phyloP scores from a whole-genome alignment of 2,329 filamentous ascomycete species.

The Plectosphaerella plurivora region DNA sequence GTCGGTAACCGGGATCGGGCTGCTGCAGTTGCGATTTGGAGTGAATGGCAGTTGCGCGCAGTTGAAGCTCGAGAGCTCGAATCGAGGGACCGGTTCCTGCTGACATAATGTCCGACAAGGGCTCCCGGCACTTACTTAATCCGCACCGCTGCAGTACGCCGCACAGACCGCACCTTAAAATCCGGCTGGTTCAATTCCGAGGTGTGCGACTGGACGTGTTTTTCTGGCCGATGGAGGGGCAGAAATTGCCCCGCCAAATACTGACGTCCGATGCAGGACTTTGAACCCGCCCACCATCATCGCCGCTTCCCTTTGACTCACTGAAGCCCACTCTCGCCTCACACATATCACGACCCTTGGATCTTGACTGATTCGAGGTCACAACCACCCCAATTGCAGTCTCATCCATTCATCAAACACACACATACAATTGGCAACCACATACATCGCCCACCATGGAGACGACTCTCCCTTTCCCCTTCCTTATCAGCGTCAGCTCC shows the following conservation, averaged over 20 bases:
- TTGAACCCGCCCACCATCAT: conserved; percentile 1
- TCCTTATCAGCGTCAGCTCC: conserved; percentile 54
- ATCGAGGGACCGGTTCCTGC: too few relatives aligned
- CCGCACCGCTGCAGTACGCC: conserved; percentile 8
- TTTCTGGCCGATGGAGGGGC: conserved; percentile 14
- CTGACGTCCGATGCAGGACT: conserved; percentile 20
- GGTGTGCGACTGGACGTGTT: conserved; percentile 10
- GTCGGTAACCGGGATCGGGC: not conserved
- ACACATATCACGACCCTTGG: not conserved
- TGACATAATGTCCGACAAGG: too few relatives aligned
- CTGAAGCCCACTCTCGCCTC: not conserved
- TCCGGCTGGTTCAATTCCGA: conserved; percentile 5
- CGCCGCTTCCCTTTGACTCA: conserved; percentile 2
- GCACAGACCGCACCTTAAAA: conserved; percentile 32
- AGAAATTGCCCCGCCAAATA: conserved; percentile 16
- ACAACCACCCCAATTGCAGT: not conserved
- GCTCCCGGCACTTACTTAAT: conserved; percentile 9
- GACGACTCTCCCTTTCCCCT: conserved; percentile 59
- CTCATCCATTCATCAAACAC: not conserved
- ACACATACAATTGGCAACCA: not conserved
- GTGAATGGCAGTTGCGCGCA: not conserved
- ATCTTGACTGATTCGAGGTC: not conserved
- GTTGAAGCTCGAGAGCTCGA: conserved; percentile 1
- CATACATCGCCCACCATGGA: conserved; percentile 43
- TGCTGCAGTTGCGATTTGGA: not conserved